Conservation (phyloP, 345 rosid species). For the Eucalyptus pauciflora region DNA sequence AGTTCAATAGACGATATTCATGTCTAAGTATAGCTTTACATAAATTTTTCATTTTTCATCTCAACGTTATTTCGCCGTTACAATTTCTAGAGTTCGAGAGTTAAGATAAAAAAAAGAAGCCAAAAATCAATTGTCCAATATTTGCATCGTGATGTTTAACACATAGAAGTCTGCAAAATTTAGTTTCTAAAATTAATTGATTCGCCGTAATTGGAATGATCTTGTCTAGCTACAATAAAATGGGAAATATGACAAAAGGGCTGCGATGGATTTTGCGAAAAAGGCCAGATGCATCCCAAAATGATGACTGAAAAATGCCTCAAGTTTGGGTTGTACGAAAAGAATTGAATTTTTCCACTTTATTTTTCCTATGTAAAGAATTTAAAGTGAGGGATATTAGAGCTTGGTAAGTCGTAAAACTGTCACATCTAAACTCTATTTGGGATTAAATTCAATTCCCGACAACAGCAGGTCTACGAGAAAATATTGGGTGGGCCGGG, state of each 20-base stretch:
- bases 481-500: too few relatives aligned
- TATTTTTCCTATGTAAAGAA: fast-evolving
- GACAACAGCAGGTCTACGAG: too few relatives aligned
- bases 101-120: background rate
- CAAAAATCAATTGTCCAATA: background rate
- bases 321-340: too few relatives aligned
- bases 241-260: background rate
- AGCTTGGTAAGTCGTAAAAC: too few relatives aligned
- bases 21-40: background rate
- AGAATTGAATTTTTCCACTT: too few relatives aligned
- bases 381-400: fast-evolving
- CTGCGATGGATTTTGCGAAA: background rate
- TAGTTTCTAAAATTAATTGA: background rate
- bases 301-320: background rate
- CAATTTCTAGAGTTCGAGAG: background rate
- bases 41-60: background rate
- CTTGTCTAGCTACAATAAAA: too few relatives aligned
- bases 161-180: background rate
- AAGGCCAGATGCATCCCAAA: background rate
- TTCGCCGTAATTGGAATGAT: fast-evolving
- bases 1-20: background rate
- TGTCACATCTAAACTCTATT: too few relatives aligned
- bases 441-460: too few relatives aligned
- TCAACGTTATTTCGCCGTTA: background rate
- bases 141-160: background rate